Conservation (phyloP, 2,329 filamentous ascomycete species). For the Beauveria scarabaeidicola region DNA sequence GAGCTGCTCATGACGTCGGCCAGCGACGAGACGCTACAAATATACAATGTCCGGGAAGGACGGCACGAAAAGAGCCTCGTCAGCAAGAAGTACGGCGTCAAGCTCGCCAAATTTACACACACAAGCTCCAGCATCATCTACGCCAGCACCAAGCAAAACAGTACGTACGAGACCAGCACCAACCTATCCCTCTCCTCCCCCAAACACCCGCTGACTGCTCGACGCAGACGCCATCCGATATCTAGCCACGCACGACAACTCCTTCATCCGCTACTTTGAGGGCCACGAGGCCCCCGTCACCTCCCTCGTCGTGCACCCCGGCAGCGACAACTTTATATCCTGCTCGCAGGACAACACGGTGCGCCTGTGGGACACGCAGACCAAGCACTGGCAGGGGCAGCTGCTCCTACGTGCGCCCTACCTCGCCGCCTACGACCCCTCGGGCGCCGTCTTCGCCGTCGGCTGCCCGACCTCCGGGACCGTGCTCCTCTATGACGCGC, state of each 20-base stretch:
- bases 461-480: slow-evolving; percentile 72
- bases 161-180: slow-evolving; percentile 33
- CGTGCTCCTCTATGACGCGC: slow-evolving; percentile 83
- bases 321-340: slow-evolving; percentile 84
- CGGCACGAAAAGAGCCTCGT: slow-evolving; percentile 81
- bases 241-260: slow-evolving; percentile 89
- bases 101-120: slow-evolving; percentile 90
- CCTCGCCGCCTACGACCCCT: slow-evolving; percentile 84
- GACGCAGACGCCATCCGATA: slow-evolving; percentile 67
- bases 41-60: slow-evolving; percentile 89
- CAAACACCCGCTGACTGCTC: neutral
- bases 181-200: no score
- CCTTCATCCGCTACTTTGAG: slow-evolving; percentile 91
- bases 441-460: slow-evolving; percentile 83
- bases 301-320: slow-evolving; percentile 72
- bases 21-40: slow-evolving; percentile 89
- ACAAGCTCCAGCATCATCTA: slow-evolving; percentile 87
- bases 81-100: slow-evolving; percentile 94
- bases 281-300: slow-evolving; percentile 84
- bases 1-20: slow-evolving; percentile 86
- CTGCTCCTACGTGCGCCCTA: slow-evolving; percentile 74
- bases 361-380: slow-evolving; percentile 79
- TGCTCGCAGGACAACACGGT: slow-evolving; percentile 87
- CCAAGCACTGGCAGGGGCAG: slow-evolving; percentile 70
- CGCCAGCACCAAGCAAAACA: slow-evolving; percentile 89